Conservation (phyloP, 2,329 filamentous ascomycete species). For the Drechslerella dactyloides region DNA sequence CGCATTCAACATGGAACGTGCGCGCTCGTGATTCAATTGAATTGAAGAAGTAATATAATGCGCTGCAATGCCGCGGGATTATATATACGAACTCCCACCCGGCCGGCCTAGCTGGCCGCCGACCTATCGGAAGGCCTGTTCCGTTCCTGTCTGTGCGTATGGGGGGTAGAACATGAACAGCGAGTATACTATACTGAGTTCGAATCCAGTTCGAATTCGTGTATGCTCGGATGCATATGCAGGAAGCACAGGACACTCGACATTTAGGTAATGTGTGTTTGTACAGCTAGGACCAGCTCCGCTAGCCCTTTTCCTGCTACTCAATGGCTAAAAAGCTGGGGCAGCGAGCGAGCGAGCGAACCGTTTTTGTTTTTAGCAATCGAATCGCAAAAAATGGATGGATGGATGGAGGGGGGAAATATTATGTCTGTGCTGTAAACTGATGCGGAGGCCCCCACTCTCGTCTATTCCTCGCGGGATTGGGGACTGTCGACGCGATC, state of each 20-base stretch:
- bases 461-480: slow-evolving; percentile 43
- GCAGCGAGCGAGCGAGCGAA: slow-evolving; percentile 16
- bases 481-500: slow-evolving; percentile 44
- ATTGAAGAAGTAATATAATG: slow-evolving; percentile 13
- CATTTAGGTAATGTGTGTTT: slow-evolving; percentile 3
- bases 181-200: background rate
- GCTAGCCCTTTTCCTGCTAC: no score
- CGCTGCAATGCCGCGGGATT: background rate
- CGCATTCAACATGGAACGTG: slow-evolving; percentile 29
- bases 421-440: slow-evolving; percentile 40
- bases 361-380: slow-evolving; percentile 37
- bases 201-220: slow-evolving; percentile 10
- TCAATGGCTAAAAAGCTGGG: slow-evolving; percentile 41
- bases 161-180: no score
- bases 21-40: slow-evolving; percentile 11
- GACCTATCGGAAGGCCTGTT: slow-evolving; percentile 19
- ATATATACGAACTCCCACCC: slow-evolving; percentile 7
- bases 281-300: slow-evolving; percentile 28
- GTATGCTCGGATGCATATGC: slow-evolving; percentile 46
- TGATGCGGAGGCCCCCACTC: slow-evolving; percentile 37
- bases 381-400: slow-evolving; percentile 2
- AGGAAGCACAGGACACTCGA: slow-evolving; percentile 34
- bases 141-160: background rate
- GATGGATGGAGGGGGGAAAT: no score
- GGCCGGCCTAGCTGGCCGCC: slow-evolving; percentile 35